Evolutionary conservation across 805 yeast genomes (phyloP).

Genomic region (Candida xiaguanensis): DNA sequence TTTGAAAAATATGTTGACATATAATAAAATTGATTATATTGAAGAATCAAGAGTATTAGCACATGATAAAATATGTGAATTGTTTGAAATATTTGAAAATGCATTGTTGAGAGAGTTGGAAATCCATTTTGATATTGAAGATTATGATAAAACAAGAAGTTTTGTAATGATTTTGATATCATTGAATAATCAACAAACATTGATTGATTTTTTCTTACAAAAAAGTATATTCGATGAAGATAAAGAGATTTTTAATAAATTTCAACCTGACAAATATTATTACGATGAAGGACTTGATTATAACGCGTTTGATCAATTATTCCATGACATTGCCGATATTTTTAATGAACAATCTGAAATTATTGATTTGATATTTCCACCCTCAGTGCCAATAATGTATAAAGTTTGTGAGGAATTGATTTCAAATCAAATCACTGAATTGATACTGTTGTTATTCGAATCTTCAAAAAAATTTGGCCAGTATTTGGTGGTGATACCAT

Average conservation of each 20-base stretch:
- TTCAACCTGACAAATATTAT: constrained; percentile 21
- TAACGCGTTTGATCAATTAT: constrained; percentile 20
- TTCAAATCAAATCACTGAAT: constrained; percentile 35
- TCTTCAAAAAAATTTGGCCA: constrained; percentile 22
- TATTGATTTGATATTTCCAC: constrained; percentile 44
- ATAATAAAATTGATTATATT: constrained; percentile 31
- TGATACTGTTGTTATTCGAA: constrained; percentile 24
- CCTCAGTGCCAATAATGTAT: constrained; percentile 42
- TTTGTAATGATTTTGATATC: constrained; percentile 34
- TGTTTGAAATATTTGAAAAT: constrained; percentile 66
- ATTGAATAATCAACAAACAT: constrained; percentile 38
- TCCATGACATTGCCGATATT: constrained; percentile 24
- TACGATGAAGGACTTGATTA: constrained; percentile 10
- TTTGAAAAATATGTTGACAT: constrained; percentile 37
- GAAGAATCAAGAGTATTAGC: constrained; percentile 25
- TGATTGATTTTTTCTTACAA: constrained; percentile 42
- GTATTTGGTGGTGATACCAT: constrained; percentile 38
- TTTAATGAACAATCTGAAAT: constrained; percentile 36
- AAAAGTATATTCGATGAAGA: constrained; percentile 38
- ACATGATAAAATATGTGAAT: constrained; percentile 46
- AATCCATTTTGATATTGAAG: constrained; percentile 45
- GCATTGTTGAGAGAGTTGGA: constrained; percentile 71
- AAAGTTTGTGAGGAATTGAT: constrained; percentile 46
- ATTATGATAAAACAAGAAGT: constrained; percentile 34
- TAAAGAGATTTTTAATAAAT: constrained; percentile 26